phyloP scores from a whole-genome alignment of 2,329 filamentous ascomycete genomes.

The Ophiostoma ulmi region DNA sequence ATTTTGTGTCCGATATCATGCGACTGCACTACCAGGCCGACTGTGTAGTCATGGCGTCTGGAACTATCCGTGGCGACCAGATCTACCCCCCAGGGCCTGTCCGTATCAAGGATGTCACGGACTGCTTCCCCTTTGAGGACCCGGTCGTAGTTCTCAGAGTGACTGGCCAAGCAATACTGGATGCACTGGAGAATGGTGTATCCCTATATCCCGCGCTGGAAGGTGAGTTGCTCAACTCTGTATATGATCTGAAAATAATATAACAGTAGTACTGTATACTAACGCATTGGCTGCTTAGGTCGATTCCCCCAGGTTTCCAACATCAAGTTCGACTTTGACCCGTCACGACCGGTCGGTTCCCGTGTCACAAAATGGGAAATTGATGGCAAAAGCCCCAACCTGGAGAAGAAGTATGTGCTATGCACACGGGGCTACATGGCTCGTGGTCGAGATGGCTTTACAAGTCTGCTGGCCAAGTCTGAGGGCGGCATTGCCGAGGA shows the following conservation, averaged over 20 bases:
- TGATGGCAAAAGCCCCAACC: constrained; percentile 51
- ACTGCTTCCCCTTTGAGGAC: constrained; percentile 90
- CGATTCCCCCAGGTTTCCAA: constrained; percentile 84
- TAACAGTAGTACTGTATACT: not conserved
- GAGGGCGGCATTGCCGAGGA: constrained; percentile 74
- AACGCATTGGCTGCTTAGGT: constrained; percentile 30
- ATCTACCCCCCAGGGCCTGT: constrained; percentile 79
- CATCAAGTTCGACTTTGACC: constrained; percentile 70
- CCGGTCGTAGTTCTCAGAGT: constrained; percentile 73
- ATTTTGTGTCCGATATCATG: constrained; percentile 92
- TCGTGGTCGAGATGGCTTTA: constrained; percentile 81
- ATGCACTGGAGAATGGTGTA: constrained; percentile 81
- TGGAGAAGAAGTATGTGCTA: constrained; percentile 61
- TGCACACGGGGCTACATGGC: constrained; percentile 86
- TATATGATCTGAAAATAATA: constrained; percentile 1
- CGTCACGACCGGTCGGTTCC: constrained; percentile 52
- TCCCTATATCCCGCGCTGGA: constrained; percentile 77
- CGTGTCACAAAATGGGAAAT: constrained; percentile 61
- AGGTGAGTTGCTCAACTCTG: constrained; percentile 38
- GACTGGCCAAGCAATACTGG: constrained; percentile 65
- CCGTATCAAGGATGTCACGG: constrained; percentile 73
- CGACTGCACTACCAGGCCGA: constrained; percentile 74
- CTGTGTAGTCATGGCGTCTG: constrained; percentile 76
- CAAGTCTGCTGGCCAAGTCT: constrained; percentile 65
- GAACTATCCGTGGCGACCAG: constrained; percentile 82